Evolutionary conservation across 106 monocot species (phyloP), one percentile per base, ranked within the genome.

Genomic region (Cymbidium sinense): DNA sequence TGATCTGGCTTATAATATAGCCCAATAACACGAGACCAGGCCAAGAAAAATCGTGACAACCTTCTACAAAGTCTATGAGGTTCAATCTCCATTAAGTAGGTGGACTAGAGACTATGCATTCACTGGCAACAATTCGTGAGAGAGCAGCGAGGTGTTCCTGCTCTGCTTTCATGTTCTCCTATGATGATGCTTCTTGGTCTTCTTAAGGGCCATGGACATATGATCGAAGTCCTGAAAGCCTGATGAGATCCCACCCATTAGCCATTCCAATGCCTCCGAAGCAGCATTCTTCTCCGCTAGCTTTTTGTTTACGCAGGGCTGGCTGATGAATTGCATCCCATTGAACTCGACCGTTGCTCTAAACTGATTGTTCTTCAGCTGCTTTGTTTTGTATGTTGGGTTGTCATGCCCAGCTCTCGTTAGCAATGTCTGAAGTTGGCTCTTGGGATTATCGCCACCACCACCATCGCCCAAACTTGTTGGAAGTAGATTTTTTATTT

Each of bases 241-340:
- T 0, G 88, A 80, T 12, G 90, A 65, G 33, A 80, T 65, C 19
- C 89, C 95, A 20, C 86, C 88, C 11, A 83, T 75, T 3, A 99
- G 83, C 95, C 95, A 99, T 18, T 90, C 87, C n/a, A 99, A 55
- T 17, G 95, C 99, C 83, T 95, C 95, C 4, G 82, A 73, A n/a
- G 99, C 95, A 6, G 94, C 99, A 29, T 89, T 87, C 61, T 93
- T 92, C 81, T 99, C 99, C 6, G 95, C 99, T 18, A 85, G 87
- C 79, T 99, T 95, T 85, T 99, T 99, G 55, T 79, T 99, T 81
- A 69, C 79, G 67, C 91, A 89, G 0, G 99, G 93, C 78, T 87
- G 84, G 43, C 99, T 93, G 47, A 93, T 85, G 85, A 99, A 99
- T 75, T 95, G 86, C 99, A 99, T 99, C 10, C 92, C 93, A 30